phyloP scores from a whole-genome alignment of 2,329 filamentous ascomycete genomes.

The Nemania diffusa region DNA sequence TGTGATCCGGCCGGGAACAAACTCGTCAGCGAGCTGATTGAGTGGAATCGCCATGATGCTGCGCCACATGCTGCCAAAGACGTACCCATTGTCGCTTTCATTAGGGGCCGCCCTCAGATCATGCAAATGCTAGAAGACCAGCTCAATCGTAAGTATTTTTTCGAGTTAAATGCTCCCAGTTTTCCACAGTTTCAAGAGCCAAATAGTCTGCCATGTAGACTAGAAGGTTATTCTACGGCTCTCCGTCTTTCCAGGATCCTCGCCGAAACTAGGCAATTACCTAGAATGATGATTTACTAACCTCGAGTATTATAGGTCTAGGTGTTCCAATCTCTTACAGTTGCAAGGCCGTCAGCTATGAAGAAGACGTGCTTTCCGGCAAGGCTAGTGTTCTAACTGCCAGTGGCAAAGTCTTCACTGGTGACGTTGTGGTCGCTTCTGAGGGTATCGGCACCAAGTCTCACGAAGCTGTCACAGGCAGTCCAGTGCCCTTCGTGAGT shows the following conservation, averaged over 20 bases:
- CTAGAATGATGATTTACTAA: background rate
- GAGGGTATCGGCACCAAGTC: constrained; percentile 47
- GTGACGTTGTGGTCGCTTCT: constrained; percentile 48
- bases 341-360: constrained; percentile 32
- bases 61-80: constrained; percentile 31
- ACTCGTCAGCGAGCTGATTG: constrained; percentile 23
- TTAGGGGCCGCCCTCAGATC: constrained; percentile 17
- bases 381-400: constrained; percentile 39
- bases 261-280: background rate
- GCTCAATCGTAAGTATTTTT: constrained; percentile 24
- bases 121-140: constrained; percentile 26
- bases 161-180: background rate
- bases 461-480: constrained; percentile 29
- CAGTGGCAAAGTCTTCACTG: constrained; percentile 39
- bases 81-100: constrained; percentile 27
- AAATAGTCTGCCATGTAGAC: background rate
- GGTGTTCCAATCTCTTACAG: constrained; percentile 35
- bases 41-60: constrained; percentile 26
- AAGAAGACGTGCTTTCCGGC: constrained; percentile 33
- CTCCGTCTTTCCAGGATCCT: no score
- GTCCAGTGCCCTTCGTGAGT: constrained; percentile 12
- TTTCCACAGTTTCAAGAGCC: background rate
- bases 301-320: constrained; percentile 18
- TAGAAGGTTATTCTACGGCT: background rate
- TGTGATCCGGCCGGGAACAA: constrained; percentile 26